Percentiles rank a stretch among this genome's conserved stretches.
phyloP scores from a whole-genome alignment of 257 asterid species.

The Thymus mandschuricus region DNA sequence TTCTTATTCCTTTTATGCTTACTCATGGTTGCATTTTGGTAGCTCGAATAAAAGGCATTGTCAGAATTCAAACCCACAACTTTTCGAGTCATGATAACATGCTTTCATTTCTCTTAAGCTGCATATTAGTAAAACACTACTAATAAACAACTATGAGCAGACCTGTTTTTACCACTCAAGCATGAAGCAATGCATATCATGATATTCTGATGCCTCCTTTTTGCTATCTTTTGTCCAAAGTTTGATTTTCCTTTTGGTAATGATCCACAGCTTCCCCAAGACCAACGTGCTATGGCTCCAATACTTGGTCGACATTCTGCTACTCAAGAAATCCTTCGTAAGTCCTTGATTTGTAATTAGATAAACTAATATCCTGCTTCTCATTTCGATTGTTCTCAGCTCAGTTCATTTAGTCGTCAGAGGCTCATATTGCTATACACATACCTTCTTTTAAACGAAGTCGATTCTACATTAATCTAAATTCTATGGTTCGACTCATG shows the following conservation, averaged over 20 bases:
- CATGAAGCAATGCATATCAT: not conserved
- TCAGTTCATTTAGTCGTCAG: not conserved
- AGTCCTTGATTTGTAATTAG: constrained; percentile 35
- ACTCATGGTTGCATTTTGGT: not conserved
- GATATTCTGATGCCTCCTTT: not conserved
- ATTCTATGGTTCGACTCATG: constrained; percentile 10
- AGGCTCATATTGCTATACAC: not conserved
- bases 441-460: too few relatives aligned
- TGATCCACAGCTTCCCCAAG: constrained; percentile 78
- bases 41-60: not conserved
- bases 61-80: not conserved
- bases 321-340: constrained; percentile 81
- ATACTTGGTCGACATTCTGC: constrained; percentile 81
- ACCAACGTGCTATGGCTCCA: constrained; percentile 92
- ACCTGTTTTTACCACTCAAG: constrained; percentile 1
- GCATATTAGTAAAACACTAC: not conserved
- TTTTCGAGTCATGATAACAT: not conserved
- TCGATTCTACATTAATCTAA: not conserved
- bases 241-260: constrained; percentile 18
- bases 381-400: constrained; percentile 8
- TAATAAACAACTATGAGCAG: not conserved
- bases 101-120: not conserved
- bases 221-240: not conserved
- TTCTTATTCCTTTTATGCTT: constrained; percentile 6
- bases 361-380: not conserved